Evolutionary conservation across 768 basidiomycete species (phyloP), one percentile per base, ranked within the genome.

Genomic region (Lactarius indigo): DNA sequence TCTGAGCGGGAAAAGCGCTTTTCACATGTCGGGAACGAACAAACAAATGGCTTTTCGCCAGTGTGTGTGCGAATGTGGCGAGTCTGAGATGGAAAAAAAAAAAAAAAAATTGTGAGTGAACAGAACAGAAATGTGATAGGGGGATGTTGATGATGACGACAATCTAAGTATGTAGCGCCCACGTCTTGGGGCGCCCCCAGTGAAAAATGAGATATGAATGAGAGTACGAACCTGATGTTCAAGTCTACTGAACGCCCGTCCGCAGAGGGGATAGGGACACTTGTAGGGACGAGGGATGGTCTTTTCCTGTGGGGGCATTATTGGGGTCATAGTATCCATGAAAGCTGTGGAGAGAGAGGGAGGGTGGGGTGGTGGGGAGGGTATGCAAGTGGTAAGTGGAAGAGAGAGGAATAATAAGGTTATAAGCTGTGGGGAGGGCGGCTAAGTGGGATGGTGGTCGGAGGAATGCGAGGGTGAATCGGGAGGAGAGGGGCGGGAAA

Each of bases 1-100:
- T 99, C 96, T n/a, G 93, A 94, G 66, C 96, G 89, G 20, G 93
- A 95, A 78, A 99, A 99, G 6, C 95, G 90, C 77, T 98, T 99
- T 78, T 97, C 96, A 84, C 96, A 99, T n/a, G 88, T 86, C 4
- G 92, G 87, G 76, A 89, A 92, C 1, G 87, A 89, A 84, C 96
- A 99, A 26, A 86, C 84, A 73, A 98, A 98, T 2, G 96, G 96
- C 72, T 97, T 98, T 79, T 99, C 96, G 73, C 96, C 96, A 0
- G 96, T 99, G 77, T 99, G 96, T 0, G 96, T 99, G 66, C 96
- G 90, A 63, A 98, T 97, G 75, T 99, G 96, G 69, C 96, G 90
- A 23, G 96, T 99, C 93, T 98, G 76, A 0, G 41, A 64, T 54
- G 39, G 28, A 65, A 10, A n/a, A 15, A n/a, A 39, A 37, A 37